Evolutionary conservation across 352 stramenopile species (phyloP).

Genomic region (Globisporangium splendens): DNA sequence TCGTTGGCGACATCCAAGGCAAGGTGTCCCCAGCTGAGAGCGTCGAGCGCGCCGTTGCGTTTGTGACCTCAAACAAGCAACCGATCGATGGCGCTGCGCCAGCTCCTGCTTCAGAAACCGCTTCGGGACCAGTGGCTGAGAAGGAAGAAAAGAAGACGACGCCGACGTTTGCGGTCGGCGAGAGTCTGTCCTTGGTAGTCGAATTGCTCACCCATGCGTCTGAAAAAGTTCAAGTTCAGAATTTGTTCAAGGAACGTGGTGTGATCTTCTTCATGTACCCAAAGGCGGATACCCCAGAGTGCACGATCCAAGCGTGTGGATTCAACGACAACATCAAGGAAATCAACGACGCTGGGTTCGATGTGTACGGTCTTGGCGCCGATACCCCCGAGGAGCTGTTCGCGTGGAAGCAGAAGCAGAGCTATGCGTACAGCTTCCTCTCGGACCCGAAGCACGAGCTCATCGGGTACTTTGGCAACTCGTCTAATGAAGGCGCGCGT

Average conservation of each 20-base stretch:
- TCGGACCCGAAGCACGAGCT: conserved; percentile 78
- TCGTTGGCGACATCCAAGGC: conserved; percentile 74
- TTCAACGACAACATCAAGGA: conserved; percentile 82
- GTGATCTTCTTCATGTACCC: conserved; percentile 89
- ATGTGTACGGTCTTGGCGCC: conserved; percentile 77
- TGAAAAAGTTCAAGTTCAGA: conserved; percentile 56
- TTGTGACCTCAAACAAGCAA: conserved; percentile 52
- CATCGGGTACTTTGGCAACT: conserved; percentile 81
- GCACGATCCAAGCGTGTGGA: conserved; percentile 77
- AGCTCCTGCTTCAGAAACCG: neutral
- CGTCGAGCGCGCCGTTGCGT: conserved; percentile 68
- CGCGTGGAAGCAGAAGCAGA: conserved; percentile 77
- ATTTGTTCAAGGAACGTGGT: conserved; percentile 68
- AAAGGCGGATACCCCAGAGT: conserved; percentile 81
- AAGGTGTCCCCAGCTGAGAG: conserved; percentile 77
- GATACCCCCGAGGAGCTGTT: conserved; percentile 66
- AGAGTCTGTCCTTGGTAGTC: conserved; percentile 47
- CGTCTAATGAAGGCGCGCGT: conserved; percentile 45
- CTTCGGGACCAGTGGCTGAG: conserved; percentile 3
- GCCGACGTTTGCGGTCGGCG: conserved; percentile 38
- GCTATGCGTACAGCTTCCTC: conserved; percentile 76
- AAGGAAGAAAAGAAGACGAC: conserved; percentile 16
- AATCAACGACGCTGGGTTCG: conserved; percentile 72
- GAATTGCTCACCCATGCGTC: conserved; percentile 69
- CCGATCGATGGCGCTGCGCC: neutral